Conservation (phyloP, 2,329 filamentous ascomycete genomes). For the Cladosporium sp. region DNA sequence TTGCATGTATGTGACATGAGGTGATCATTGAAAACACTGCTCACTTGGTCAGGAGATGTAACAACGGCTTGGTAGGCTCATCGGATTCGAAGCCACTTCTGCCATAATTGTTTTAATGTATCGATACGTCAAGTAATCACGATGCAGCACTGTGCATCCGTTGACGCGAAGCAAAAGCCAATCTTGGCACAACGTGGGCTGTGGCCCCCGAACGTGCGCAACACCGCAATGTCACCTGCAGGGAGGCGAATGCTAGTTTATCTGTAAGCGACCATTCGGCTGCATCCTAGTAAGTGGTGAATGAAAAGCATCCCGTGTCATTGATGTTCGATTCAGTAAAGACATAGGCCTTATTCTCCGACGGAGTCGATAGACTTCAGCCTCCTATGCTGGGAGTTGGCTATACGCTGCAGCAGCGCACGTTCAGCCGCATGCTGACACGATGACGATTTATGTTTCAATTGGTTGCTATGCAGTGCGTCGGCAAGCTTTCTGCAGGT, state of each 20-base stretch:
- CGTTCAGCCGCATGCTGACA: slow-evolving; percentile 4
- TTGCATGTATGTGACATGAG: too few relatives aligned
- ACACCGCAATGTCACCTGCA: slow-evolving; percentile 1
- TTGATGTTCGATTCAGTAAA: neutral
- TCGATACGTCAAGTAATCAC: too few relatives aligned
- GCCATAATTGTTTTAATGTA: too few relatives aligned
- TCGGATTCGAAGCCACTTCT: too few relatives aligned
- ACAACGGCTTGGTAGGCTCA: too few relatives aligned
- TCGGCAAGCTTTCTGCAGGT: slow-evolving; percentile 9
- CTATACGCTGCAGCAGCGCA: neutral
- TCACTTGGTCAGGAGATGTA: too few relatives aligned
- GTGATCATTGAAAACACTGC: too few relatives aligned
- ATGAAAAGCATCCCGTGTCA: neutral
- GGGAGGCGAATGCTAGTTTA: neutral
- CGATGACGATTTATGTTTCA: slow-evolving; percentile 9
- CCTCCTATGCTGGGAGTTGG: neutral
- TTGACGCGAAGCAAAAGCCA: neutral
- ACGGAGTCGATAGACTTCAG: neutral
- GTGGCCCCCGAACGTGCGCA: neutral
- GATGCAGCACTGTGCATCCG: too few relatives aligned
- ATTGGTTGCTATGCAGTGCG: slow-evolving; percentile 7
- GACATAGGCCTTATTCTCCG: neutral
- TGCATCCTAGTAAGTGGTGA: neutral
- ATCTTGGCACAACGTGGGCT: neutral
- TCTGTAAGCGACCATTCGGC: neutral